These are phyloP conservation scores for Geum urbanum DNA, from an alignment of 306 rosid genomes.

Conservation along the genomic window DNA sequence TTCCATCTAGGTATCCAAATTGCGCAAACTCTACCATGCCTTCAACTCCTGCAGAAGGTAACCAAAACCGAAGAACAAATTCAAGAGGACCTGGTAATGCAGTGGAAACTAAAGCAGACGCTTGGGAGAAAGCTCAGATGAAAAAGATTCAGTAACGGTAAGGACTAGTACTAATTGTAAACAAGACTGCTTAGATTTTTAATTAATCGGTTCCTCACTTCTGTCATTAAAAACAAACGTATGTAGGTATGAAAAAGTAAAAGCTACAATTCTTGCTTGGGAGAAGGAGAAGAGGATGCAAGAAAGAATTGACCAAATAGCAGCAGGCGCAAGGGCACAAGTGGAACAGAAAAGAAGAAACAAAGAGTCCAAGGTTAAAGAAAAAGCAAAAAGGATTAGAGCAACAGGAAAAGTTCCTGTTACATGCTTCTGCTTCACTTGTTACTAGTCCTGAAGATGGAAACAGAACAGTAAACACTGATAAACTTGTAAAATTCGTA, in stretches of 20 bases:
- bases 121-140: slow-evolving; percentile 53
- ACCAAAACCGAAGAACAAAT: slow-evolving; percentile 26
- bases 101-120: slow-evolving; percentile 35
- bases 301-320: slow-evolving; percentile 50
- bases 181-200: not conserved
- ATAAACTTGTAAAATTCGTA: not conserved
- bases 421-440: slow-evolving; percentile 58
- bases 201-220: not conserved
- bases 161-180: slow-evolving; percentile 1
- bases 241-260: slow-evolving; percentile 52
- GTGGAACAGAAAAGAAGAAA: slow-evolving; percentile 49
- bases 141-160: slow-evolving; percentile 50
- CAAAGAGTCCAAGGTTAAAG: slow-evolving; percentile 42
- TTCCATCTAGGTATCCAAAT: slow-evolving; percentile 29
- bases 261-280: slow-evolving; percentile 44
- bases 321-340: slow-evolving; percentile 51
- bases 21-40: slow-evolving; percentile 27
- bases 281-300: slow-evolving; percentile 55
- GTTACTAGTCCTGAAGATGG: slow-evolving; percentile 25
- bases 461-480: slow-evolving; percentile 2
- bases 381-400: slow-evolving; percentile 36
- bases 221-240: not conserved
- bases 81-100: slow-evolving; percentile 9
- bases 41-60: slow-evolving; percentile 21
- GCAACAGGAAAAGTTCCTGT: slow-evolving; percentile 40